These are phyloP conservation scores for Aurantiochytrium sp. DNA, from an alignment of 108 stramenopile species.

Conservation along the genomic window DNA sequence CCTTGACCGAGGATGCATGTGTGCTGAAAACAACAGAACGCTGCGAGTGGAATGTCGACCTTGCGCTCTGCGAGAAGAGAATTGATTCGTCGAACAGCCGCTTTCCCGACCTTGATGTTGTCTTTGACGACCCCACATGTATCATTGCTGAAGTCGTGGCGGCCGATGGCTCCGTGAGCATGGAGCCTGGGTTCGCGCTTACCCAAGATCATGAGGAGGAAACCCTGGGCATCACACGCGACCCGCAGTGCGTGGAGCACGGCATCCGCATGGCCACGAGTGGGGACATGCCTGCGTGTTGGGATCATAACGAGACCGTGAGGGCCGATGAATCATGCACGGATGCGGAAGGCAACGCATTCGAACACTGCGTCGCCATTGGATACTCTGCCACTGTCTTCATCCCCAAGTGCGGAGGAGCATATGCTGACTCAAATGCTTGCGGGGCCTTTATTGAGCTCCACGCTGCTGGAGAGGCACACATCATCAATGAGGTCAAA, in stretches of 20 bases:
- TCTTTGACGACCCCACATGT: not conserved
- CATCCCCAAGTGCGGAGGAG: not conserved
- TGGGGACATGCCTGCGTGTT: not conserved
- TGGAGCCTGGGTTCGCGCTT: not conserved
- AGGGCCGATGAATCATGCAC: not conserved
- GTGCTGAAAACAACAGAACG: not conserved
- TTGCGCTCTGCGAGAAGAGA: not conserved
- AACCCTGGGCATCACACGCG: not conserved
- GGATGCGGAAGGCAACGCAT: not conserved
- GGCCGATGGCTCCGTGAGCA: not conserved
- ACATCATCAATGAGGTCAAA: not conserved
- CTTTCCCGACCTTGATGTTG: not conserved
- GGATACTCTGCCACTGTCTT: not conserved
- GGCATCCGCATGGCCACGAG: not conserved
- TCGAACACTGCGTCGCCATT: not conserved
- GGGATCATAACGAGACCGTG: not conserved
- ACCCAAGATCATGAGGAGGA: not conserved
- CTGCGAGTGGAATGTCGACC: not conserved
- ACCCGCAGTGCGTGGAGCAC: not conserved
- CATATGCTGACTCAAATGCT: not conserved
- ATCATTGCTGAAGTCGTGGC: not conserved
- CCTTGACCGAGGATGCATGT: not conserved
- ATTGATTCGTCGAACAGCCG: not conserved
- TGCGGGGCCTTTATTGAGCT: constrained; percentile 9
- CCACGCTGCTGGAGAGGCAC: not conserved